phyloP scores from a whole-genome alignment of 2,329 filamentous ascomycete species.

The Rutstroemia sp. region DNA sequence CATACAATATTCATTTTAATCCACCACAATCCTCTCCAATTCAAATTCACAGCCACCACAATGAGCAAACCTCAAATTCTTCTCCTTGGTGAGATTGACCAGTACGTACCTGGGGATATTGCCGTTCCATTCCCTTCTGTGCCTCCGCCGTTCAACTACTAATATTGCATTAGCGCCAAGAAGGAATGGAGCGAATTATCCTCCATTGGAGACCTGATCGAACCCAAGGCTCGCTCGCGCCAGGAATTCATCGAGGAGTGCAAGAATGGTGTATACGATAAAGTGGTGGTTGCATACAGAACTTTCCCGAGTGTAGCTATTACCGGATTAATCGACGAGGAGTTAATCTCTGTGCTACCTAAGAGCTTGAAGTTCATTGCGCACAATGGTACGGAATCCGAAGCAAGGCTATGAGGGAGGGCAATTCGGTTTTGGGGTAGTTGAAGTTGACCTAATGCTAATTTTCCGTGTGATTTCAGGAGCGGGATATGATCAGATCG shows the following conservation, averaged over 20 bases:
- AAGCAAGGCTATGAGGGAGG: too few relatives aligned
- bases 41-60: slow-evolving; percentile 2
- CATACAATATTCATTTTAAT: not conserved
- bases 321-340: slow-evolving; percentile 64
- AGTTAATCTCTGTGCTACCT: slow-evolving; percentile 55
- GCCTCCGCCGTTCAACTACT: not conserved
- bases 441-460: not conserved
- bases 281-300: slow-evolving; percentile 58
- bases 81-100: slow-evolving; percentile 54
- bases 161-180: slow-evolving; percentile 45
- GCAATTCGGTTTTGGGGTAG: not conserved
- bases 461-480: slow-evolving; percentile 36
- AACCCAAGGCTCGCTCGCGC: slow-evolving; percentile 53
- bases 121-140: not conserved
- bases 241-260: slow-evolving; percentile 63
- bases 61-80: slow-evolving; percentile 50
- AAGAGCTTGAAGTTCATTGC: slow-evolving; percentile 48
- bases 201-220: slow-evolving; percentile 56
- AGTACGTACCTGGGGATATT: slow-evolving; percentile 39
- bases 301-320: slow-evolving; percentile 58
- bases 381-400: slow-evolving; percentile 46
- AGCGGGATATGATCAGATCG: slow-evolving; percentile 80
- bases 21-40: not conserved
- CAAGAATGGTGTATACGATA: slow-evolving; percentile 56
- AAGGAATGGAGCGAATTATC: slow-evolving; percentile 55